Base-by-base conservation (phyloP, 208 protist species). In the Leishmania tarentolae region DNA sequence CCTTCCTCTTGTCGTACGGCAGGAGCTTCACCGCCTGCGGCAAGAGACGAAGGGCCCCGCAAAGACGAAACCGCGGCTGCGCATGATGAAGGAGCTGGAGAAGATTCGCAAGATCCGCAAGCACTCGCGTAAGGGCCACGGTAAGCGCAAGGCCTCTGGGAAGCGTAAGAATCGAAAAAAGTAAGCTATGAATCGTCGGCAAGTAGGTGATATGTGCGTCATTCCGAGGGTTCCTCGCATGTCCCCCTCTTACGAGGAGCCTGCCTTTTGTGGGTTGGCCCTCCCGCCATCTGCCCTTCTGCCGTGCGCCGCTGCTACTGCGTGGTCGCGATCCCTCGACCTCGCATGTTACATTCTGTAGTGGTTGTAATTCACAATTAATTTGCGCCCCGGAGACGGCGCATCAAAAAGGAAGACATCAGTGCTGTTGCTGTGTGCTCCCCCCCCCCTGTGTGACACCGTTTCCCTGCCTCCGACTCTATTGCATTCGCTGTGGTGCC, bases 41-140 rank as follows among this genome's bases (percentile, higher is more conserved):
- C 85, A 93, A 79, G 90, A 95, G 70, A 93, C 80, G 17, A 96
- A 95, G 75, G 94, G 94, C 0, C 91, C 94, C 17, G 75, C 90
- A 7, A 87, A 83, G 46, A 96, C 92, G 35, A 94, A 93, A 81
- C 78, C 94, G 61, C 89, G 87, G 57, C 15, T 96, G 68, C 88
- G 87, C 69, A 92, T 94, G 89, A 75, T 95, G 88, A 96, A 96
- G 85, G 92, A 95, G 84, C 86, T 97, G 65, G 86, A 94, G 74
- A 97, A 97, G 85, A 96, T 96, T 52, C 90, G 90, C 11, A 96
- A 96, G 86, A 97, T 97, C 61, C 88, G 89, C 75, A 95, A 96
- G 78, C 85, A 97, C 85, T 96, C 92, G 1, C 84, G 92, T 19
- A 97, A 97, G 82, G 94, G 94, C n/a, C 94, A 97, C 86, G 92